Percentiles rank a stretch among this genome's conserved stretches.
phyloP scores from a whole-genome alignment of 805 yeast species.

The Nakazawaea sp. region DNA sequence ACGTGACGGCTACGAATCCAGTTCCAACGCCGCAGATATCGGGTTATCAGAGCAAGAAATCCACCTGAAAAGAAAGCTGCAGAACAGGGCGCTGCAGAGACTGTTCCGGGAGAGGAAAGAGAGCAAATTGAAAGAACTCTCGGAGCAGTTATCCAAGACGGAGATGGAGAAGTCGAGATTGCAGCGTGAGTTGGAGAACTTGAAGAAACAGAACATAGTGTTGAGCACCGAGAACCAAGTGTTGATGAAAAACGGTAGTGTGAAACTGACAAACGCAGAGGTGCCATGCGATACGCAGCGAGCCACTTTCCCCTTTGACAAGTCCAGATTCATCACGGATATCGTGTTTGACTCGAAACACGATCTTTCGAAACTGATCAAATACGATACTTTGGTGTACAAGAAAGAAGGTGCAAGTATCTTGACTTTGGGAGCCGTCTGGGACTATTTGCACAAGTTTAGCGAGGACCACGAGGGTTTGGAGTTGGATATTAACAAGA shows the following conservation, averaged over 20 bases:
- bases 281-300: background rate
- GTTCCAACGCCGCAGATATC: background rate
- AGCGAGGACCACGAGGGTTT: conserved; percentile 40
- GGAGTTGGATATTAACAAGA: conserved; percentile 46
- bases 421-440: conserved; percentile 69
- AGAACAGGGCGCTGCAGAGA: conserved; percentile 81
- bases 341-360: conserved; percentile 2
- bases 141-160: conserved; percentile 47
- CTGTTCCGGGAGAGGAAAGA: conserved; percentile 84
- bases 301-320: conserved; percentile 9
- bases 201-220: conserved; percentile 48
- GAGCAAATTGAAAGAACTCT: conserved; percentile 60
- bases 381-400: conserved; percentile 15
- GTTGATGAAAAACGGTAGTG: conserved; percentile 29
- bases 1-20: background rate
- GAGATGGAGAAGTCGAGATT: conserved; percentile 47
- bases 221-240: conserved; percentile 58
- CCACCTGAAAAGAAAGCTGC: conserved; percentile 60
- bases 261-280: background rate
- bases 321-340: conserved; percentile 10
- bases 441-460: conserved; percentile 64
- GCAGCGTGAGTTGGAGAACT: conserved; percentile 38
- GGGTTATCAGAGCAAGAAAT: conserved; percentile 28
- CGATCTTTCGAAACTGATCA: conserved; percentile 1
- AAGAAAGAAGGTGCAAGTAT: conserved; percentile 37